Percentiles rank a stretch among this genome's conserved stretches.
phyloP scores from a whole-genome alignment of 2,329 filamentous ascomycete genomes.

The Clonostachys rhizophaga region DNA sequence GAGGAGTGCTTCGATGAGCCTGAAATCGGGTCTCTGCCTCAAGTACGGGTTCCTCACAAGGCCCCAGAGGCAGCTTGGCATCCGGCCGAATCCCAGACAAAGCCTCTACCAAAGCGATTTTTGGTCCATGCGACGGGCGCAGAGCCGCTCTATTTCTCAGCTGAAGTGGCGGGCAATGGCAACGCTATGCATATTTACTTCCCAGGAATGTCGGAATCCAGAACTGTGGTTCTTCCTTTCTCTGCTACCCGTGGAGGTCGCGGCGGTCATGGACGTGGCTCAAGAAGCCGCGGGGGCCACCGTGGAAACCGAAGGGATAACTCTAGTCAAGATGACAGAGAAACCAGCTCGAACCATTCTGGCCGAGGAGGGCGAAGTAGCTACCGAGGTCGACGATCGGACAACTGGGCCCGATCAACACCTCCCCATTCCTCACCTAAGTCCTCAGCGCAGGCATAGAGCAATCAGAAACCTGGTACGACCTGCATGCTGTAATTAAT shows the following conservation, averaged over 20 bases:
- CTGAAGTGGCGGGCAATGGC: conserved; percentile 23
- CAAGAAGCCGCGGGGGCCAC: conserved; percentile 19
- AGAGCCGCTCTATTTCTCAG: conserved; percentile 25
- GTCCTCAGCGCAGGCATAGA: conserved; percentile 1
- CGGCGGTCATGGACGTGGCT: conserved; percentile 11
- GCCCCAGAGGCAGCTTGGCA: conserved; percentile 61
- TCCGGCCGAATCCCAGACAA: conserved; percentile 47
- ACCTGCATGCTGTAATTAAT: too few species aligned
- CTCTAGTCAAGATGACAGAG: conserved; percentile 18
- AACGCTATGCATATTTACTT: conserved; percentile 32
- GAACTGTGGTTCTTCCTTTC: conserved; percentile 29
- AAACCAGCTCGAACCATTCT: conserved; percentile 5
- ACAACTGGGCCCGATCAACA: conserved; percentile 31
- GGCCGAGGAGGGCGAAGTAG: conserved; percentile 28
- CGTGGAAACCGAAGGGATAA: conserved; percentile 25
- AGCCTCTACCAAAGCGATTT: conserved; percentile 48
- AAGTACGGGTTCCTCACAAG: conserved; percentile 61
- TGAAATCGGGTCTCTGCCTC: conserved; percentile 73
- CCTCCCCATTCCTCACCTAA: neutral
- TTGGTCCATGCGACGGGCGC: conserved; percentile 29
- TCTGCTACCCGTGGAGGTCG: conserved; percentile 22
- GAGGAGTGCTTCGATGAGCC: conserved; percentile 79
- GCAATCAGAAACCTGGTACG: too few species aligned
- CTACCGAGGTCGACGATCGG: conserved; percentile 31
- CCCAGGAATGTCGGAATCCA: conserved; percentile 33